These are phyloP conservation scores for Fusarium goolgardi DNA, from an alignment of 2,329 filamentous ascomycete genomes.

Conservation along the genomic window DNA sequence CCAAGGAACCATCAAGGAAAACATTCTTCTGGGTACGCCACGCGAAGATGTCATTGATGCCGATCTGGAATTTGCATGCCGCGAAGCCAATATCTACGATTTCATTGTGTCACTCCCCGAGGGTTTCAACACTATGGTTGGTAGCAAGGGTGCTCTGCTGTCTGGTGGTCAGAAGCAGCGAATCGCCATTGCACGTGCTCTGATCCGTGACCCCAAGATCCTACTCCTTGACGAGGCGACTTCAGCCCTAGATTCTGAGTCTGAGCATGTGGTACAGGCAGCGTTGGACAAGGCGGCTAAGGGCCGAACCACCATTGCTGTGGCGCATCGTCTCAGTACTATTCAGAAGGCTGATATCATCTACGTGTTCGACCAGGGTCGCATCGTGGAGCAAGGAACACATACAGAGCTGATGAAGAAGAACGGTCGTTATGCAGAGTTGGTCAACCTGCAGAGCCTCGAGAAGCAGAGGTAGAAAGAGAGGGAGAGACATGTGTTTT, in stretches of 20 bases:
- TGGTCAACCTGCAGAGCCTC: conserved; percentile 84
- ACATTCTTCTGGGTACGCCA: conserved; percentile 83
- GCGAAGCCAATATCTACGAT: conserved; percentile 92
- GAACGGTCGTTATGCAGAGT: conserved; percentile 79
- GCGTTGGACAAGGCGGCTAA: conserved; percentile 85
- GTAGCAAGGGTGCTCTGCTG: conserved; percentile 85
- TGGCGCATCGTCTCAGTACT: conserved; percentile 90
- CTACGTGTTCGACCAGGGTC: conserved; percentile 94
- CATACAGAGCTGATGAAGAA: conserved; percentile 78
- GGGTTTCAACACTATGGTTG: conserved; percentile 86
- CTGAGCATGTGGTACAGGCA: conserved; percentile 82
- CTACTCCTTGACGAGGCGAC: conserved; percentile 87
- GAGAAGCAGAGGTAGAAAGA: conserved; percentile 62
- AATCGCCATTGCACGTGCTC: conserved; percentile 89
- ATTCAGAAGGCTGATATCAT: conserved; percentile 96
- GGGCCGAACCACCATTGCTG: conserved; percentile 90
- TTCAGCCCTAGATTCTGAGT: conserved; percentile 79
- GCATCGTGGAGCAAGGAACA: conserved; percentile 85
- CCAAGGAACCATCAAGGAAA: conserved; percentile 90
- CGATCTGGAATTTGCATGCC: conserved; percentile 80
- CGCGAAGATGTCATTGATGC: conserved; percentile 76
- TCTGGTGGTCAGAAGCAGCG: conserved; percentile 96
- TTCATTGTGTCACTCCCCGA: conserved; percentile 89
- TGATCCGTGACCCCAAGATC: conserved; percentile 91
- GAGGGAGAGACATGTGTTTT: not conserved